Percentiles rank a stretch among this genome's conserved stretches.
Evolutionary conservation across 2,329 filamentous ascomycete species (phyloP).

Genomic region (Zasmidium cellare): DNA sequence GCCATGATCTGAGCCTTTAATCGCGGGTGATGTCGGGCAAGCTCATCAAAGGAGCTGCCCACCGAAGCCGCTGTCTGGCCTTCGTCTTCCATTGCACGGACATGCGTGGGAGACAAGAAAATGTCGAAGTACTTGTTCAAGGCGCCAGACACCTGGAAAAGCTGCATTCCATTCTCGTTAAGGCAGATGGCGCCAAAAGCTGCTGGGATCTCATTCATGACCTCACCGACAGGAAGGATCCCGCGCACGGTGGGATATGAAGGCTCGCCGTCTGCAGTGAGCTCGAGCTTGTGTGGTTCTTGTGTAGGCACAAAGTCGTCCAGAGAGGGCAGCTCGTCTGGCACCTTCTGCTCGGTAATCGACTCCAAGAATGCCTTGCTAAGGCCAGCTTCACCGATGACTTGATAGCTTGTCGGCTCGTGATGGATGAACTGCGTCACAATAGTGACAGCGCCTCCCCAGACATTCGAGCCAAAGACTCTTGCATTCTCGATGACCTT

Average conservation of each 20-base stretch:
- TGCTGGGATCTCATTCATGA: conserved; percentile 80
- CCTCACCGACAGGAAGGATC: conserved; percentile 84
- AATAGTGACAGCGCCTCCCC: conserved; percentile 91
- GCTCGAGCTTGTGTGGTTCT: conserved; percentile 12
- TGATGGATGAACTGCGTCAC: conserved; percentile 97
- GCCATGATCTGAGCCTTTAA: conserved; percentile 78
- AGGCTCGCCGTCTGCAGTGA: conserved; percentile 23
- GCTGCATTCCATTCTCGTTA: conserved; percentile 80
- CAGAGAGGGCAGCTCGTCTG: conserved; percentile 23
- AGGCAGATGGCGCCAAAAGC: conserved; percentile 93
- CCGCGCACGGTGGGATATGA: conserved; percentile 45
- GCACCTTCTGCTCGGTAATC: conserved; percentile 54
- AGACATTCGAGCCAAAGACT: conserved; percentile 87
- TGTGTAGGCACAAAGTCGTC: conserved; percentile 20
- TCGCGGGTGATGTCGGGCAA: conserved; percentile 87
- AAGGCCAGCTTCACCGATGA: conserved; percentile 90
- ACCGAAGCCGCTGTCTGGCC: conserved; percentile 68
- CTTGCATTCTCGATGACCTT: conserved; percentile 77
- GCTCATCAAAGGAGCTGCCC: conserved; percentile 86
- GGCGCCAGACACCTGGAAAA: conserved; percentile 80
- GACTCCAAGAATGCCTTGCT: conserved; percentile 83
- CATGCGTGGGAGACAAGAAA: conserved; percentile 89
- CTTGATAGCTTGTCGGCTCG: conserved; percentile 94
- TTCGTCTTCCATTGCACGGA: conserved; percentile 76
- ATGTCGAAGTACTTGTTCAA: conserved; percentile 89